A percentile compares a stretch with the other conserved stretches of the same genome.
Evolutionary conservation across 1,139 yeast genomes (phyloP).

Genomic region (Sugiyamaella neomexicana): DNA sequence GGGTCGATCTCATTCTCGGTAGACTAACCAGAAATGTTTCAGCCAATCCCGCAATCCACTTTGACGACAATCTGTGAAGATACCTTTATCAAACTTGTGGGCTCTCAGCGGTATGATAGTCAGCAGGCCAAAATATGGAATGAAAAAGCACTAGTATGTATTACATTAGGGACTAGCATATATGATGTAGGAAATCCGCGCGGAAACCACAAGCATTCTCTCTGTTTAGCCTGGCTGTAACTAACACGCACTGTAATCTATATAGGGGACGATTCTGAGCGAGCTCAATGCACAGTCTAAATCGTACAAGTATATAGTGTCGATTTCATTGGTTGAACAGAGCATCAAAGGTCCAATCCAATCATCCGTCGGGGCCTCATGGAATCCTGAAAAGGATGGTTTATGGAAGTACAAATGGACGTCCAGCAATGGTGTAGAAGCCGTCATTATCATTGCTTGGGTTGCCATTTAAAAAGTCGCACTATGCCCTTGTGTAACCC

Average conservation of each 20-base stretch:
- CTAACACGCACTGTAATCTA: background rate
- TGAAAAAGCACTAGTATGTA: slow-evolving; percentile 23
- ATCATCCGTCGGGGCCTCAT: slow-evolving; percentile 37
- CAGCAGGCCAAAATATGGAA: slow-evolving; percentile 27
- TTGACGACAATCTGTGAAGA: slow-evolving; percentile 21
- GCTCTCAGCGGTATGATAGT: slow-evolving; percentile 22
- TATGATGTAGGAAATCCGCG: background rate
- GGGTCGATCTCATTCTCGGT: background rate
- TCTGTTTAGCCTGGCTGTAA: background rate
- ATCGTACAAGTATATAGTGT: slow-evolving; percentile 37
- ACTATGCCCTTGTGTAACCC: too few relatives aligned
- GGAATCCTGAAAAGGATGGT: slow-evolving; percentile 42
- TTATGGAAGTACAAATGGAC: slow-evolving; percentile 37
- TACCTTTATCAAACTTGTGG: slow-evolving; percentile 12
- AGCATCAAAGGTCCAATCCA: slow-evolving; percentile 34
- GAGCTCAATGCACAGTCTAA: slow-evolving; percentile 32
- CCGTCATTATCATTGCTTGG: slow-evolving; percentile 40
- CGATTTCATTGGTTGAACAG: slow-evolving; percentile 33
- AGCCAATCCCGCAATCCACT: slow-evolving; percentile 26
- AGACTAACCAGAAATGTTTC: too few relatives aligned
- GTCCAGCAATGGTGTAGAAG: slow-evolving; percentile 27
- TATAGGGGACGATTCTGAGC: slow-evolving; percentile 24
- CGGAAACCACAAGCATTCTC: too few relatives aligned
- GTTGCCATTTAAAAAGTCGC: slow-evolving; percentile 20
- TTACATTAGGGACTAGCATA: background rate